Conservation (phyloP, 129 eudicot genomes). For the Smallanthus sonchifolius region DNA sequence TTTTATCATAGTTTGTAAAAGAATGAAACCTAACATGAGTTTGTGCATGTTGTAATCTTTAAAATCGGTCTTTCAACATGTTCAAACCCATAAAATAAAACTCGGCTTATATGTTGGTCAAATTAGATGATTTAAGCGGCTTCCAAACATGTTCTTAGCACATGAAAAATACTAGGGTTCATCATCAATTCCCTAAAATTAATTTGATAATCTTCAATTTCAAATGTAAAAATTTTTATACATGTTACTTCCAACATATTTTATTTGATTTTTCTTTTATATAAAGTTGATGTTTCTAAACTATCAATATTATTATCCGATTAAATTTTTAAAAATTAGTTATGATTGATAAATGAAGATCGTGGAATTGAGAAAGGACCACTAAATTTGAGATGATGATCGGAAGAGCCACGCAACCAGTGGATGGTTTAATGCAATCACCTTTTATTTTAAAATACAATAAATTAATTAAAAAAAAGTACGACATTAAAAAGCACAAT, state of each 20-base stretch:
- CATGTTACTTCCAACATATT: background rate
- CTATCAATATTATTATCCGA: background rate
- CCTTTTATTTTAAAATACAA: background rate
- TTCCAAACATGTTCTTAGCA: too few relatives aligned
- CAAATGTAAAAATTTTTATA: background rate
- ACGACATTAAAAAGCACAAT: constrained; percentile 9
- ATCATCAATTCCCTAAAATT: background rate
- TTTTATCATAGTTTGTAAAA: too few relatives aligned
- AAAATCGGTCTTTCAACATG: too few relatives aligned
- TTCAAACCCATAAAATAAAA: too few relatives aligned
- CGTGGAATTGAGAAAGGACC: constrained; percentile 17
- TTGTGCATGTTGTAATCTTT: too few relatives aligned
- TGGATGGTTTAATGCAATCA: constrained; percentile 9
- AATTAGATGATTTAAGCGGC: too few relatives aligned
- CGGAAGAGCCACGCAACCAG: constrained; percentile 29
- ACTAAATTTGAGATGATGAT: constrained; percentile 21
- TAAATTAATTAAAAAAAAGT: background rate
- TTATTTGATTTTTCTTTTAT: too few relatives aligned
- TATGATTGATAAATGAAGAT: constrained; percentile 13
- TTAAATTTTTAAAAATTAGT: background rate
- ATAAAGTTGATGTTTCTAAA: background rate
- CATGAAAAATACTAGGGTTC: background rate
- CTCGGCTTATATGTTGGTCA: too few relatives aligned
- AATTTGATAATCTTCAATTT: background rate
- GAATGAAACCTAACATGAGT: too few relatives aligned